phyloP scores from a whole-genome alignment of 2,329 filamentous ascomycete genomes.

The Didymella exigua region DNA sequence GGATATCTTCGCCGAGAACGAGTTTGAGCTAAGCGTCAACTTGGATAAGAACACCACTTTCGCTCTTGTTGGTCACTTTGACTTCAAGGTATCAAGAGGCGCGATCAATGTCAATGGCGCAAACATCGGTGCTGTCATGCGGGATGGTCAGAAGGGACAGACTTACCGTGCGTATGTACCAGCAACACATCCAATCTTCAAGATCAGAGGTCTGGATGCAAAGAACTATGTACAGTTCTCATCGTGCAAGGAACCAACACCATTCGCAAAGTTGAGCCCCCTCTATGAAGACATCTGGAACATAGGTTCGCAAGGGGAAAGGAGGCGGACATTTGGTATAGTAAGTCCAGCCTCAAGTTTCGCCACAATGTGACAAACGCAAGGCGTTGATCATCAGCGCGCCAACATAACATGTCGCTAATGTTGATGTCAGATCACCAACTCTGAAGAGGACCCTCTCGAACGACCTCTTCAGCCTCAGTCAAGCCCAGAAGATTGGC shows the following conservation, averaged over 20 bases:
- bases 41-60: slow-evolving; percentile 45
- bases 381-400: neutral
- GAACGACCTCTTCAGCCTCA: slow-evolving; percentile 43
- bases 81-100: slow-evolving; percentile 66
- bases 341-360: slow-evolving; percentile 28
- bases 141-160: slow-evolving; percentile 20
- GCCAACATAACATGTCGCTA: slow-evolving; percentile 1
- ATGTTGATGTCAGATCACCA: slow-evolving; percentile 29
- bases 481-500: slow-evolving; percentile 66
- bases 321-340: slow-evolving; percentile 40
- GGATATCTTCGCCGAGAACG: slow-evolving; percentile 32
- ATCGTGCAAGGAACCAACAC: slow-evolving; percentile 55
- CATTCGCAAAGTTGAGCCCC: slow-evolving; percentile 66
- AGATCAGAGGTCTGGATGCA: slow-evolving; percentile 64
- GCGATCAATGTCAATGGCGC: slow-evolving; percentile 70
- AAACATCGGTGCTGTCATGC: slow-evolving; percentile 56
- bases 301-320: slow-evolving; percentile 39
- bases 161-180: slow-evolving; percentile 67
- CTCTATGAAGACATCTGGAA: slow-evolving; percentile 72
- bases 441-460: slow-evolving; percentile 35
- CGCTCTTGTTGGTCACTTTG: slow-evolving; percentile 67
- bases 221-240: slow-evolving; percentile 55
- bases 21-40: slow-evolving; percentile 33
- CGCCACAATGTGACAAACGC: neutral
- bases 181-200: slow-evolving; percentile 71